Conservation (phyloP, 805 yeast species). For the Candida manassasensis region DNA sequence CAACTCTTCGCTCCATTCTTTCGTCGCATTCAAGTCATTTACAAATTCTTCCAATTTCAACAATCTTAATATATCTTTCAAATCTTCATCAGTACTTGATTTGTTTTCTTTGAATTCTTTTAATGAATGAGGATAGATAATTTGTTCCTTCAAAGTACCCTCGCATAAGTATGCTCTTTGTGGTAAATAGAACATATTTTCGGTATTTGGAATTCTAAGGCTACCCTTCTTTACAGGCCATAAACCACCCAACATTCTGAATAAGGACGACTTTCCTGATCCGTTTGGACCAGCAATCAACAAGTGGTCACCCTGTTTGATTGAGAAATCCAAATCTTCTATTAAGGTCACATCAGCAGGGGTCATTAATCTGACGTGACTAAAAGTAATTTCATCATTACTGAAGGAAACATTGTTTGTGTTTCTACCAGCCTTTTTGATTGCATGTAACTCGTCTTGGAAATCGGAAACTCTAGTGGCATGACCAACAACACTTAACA, state of each 20-base stretch:
- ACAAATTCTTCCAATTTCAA: constrained; percentile 59
- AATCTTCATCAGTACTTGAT: constrained; percentile 40
- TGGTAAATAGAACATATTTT: constrained; percentile 80
- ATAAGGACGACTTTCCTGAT: constrained; percentile 89
- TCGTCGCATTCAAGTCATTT: constrained; percentile 56
- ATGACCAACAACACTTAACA: constrained; percentile 81
- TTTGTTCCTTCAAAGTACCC: constrained; percentile 80
- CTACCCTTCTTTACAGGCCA: constrained; percentile 74
- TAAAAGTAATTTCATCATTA: constrained; percentile 62
- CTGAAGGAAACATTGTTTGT: constrained; percentile 25
- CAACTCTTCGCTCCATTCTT: constrained; percentile 86
- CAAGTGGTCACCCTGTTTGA: constrained; percentile 78
- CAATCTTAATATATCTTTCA: constrained; percentile 49
- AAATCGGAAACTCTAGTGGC: constrained; percentile 70
- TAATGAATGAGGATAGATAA: constrained; percentile 78
- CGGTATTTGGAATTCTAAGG: constrained; percentile 59
- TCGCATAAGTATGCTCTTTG: constrained; percentile 84
- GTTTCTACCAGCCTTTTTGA: constrained; percentile 22
- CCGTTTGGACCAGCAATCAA: constrained; percentile 95
- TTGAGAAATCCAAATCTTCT: constrained; percentile 59
- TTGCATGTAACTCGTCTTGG: constrained; percentile 54
- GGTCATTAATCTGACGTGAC: constrained; percentile 74
- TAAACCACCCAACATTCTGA: constrained; percentile 85
- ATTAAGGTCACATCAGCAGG: constrained; percentile 78
- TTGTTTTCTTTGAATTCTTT: constrained; percentile 43